These are phyloP conservation scores for Saccharomycopsis amapae DNA, from an alignment of 805 yeast species.

Conservation along the genomic window DNA sequence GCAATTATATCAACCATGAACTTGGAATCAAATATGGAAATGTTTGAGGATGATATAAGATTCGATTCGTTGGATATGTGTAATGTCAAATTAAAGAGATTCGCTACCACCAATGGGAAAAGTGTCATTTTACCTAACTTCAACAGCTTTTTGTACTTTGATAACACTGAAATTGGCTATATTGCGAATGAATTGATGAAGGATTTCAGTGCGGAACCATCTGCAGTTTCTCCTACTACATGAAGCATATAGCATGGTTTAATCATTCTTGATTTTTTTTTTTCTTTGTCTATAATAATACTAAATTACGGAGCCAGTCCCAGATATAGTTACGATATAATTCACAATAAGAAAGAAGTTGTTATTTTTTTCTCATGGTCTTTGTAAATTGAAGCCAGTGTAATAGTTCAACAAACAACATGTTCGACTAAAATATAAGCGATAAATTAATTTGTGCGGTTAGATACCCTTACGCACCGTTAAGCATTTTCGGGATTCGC, in stretches of 20 bases:
- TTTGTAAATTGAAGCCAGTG: too few species aligned
- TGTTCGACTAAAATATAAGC: too few species aligned
- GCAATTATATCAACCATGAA: constrained; percentile 3
- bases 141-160: constrained; percentile 18
- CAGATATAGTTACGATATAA: too few species aligned
- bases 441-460: too few species aligned
- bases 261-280: too few species aligned
- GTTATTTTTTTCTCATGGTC: too few species aligned
- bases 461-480: too few species aligned
- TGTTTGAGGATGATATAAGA: constrained; percentile 11
- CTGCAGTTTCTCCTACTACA: background rate
- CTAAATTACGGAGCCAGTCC: too few species aligned
- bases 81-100: constrained; percentile 15
- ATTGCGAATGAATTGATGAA: constrained; percentile 14
- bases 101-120: constrained; percentile 12
- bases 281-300: background rate
- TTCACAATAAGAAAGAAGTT: too few species aligned
- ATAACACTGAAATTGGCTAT: constrained; percentile 11
- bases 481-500: too few species aligned
- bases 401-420: too few species aligned
- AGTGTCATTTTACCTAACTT: constrained; percentile 18
- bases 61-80: constrained; percentile 7
- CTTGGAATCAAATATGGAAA: constrained; percentile 9
- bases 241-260: too few species aligned
- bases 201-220: constrained; percentile 7